phyloP scores from a whole-genome alignment of 345 rosid species.

The Populus euphratica region DNA sequence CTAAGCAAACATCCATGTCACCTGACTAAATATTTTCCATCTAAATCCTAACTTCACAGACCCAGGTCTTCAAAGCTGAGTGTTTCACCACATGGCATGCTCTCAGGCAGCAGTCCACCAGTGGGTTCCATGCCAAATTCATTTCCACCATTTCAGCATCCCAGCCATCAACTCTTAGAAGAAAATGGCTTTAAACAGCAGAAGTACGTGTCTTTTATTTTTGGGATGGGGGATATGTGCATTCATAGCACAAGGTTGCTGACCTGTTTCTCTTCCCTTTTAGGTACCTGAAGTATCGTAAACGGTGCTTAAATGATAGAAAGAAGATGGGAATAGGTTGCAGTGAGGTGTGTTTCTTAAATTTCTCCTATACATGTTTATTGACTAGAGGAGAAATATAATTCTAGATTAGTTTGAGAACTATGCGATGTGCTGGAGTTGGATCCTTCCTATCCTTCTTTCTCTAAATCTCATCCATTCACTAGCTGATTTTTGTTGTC shows the following conservation, averaged over 20 bases:
- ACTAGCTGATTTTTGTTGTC: not conserved
- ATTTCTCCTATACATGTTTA: not conserved
- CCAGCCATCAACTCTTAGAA: constrained; percentile 90
- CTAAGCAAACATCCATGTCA: not conserved
- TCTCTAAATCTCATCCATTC: not conserved
- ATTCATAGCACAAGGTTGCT: constrained; percentile 8
- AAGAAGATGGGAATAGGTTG: constrained; percentile 83
- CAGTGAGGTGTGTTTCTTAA: constrained; percentile 71
- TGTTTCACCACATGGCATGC: constrained; percentile 65
- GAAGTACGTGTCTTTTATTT: constrained; percentile 53
- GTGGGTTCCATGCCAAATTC: constrained; percentile 96
- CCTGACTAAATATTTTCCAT: constrained; percentile 4
- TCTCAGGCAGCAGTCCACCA: constrained; percentile 82
- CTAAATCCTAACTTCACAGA: constrained; percentile 40
- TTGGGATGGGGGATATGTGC: not conserved
- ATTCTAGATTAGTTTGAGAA: not conserved
- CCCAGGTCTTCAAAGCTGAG: constrained; percentile 74
- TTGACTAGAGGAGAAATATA: not conserved
- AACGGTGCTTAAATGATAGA: constrained; percentile 88
- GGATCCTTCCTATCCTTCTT: not conserved
- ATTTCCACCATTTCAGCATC: constrained; percentile 91
- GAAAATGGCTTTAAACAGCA: constrained; percentile 96
- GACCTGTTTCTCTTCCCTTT: constrained; percentile 21
- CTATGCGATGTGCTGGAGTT: not conserved
- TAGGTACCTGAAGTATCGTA: constrained; percentile 88